phyloP scores from a whole-genome alignment of 768 basidiomycete species.

The Hirschioporus abietinus region DNA sequence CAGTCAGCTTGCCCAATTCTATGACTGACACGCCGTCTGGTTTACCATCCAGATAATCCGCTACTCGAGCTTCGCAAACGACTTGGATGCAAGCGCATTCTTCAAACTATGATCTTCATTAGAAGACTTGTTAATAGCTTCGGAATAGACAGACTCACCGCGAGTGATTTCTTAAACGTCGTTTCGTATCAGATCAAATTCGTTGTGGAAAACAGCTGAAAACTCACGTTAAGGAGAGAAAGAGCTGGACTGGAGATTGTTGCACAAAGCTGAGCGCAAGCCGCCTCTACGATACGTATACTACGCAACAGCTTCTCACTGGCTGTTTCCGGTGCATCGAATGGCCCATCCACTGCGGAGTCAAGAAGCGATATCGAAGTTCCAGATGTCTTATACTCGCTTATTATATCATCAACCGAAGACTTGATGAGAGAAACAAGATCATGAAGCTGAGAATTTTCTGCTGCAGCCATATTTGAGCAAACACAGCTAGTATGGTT shows the following conservation, averaged over 20 bases:
- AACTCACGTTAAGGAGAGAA: not conserved
- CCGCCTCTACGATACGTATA: not conserved
- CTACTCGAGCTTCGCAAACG: conserved; percentile 29
- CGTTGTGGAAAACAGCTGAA: not conserved
- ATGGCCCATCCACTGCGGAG: not conserved
- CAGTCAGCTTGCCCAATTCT: conserved; percentile 26
- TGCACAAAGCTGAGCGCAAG: not conserved
- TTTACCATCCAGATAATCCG: conserved; percentile 32
- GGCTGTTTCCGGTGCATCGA: not conserved
- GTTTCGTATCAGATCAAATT: not conserved
- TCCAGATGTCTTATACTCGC: not conserved
- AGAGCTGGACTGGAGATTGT: not conserved
- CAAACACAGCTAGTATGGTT: too few species aligned
- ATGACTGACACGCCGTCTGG: conserved; percentile 32
- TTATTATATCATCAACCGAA: not conserved
- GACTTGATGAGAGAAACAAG: not conserved
- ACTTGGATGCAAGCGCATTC: conserved; percentile 27
- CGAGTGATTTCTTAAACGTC: not conserved
- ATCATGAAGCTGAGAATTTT: not conserved
- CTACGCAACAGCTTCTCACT: not conserved
- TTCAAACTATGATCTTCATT: conserved; percentile 2
- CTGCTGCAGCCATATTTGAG: too few species aligned
- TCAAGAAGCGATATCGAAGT: not conserved
- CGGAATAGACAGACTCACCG: not conserved
- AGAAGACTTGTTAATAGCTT: not conserved